Conservation (phyloP, 257 asterid species). For the Solanum peruvianum region DNA sequence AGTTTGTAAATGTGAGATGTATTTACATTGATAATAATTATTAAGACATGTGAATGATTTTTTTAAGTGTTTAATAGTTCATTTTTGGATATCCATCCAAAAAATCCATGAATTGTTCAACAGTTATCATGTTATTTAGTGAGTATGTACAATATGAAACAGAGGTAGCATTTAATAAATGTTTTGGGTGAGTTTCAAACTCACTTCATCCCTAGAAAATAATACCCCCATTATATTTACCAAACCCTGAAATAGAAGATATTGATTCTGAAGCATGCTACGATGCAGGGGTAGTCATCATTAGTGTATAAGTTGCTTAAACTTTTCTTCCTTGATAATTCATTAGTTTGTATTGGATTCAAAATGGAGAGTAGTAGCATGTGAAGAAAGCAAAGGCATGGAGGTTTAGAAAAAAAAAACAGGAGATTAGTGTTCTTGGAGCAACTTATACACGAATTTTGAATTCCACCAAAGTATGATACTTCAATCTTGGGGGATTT, state of each 20-base stretch:
- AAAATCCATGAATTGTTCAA: too few relatives aligned
- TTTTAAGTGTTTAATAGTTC: neutral
- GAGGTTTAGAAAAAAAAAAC: constrained; percentile 23
- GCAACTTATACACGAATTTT: constrained; percentile 87
- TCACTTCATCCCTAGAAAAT: too few relatives aligned
- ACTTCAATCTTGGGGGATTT: neutral
- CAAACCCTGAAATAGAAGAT: too few relatives aligned
- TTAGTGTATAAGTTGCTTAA: neutral
- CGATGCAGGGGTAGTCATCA: too few relatives aligned
- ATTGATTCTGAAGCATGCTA: too few relatives aligned
- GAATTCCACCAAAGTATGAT: constrained; percentile 73
- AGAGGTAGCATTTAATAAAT: too few relatives aligned
- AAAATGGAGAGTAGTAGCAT: constrained; percentile 55
- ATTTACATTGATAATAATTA: neutral
- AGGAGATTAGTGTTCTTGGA: constrained; percentile 62
- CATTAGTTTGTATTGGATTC: constrained; percentile 42
- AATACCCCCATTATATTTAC: too few relatives aligned
- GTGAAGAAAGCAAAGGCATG: constrained; percentile 67
- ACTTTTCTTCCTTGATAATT: neutral
- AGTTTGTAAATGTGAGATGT: neutral
- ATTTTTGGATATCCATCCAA: too few relatives aligned
- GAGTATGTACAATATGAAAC: too few relatives aligned
- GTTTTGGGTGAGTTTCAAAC: neutral
- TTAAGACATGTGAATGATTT: neutral
- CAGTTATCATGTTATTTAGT: too few relatives aligned